Conservation (phyloP, 306 rosid genomes). For the Hippophae gyantsensis region DNA sequence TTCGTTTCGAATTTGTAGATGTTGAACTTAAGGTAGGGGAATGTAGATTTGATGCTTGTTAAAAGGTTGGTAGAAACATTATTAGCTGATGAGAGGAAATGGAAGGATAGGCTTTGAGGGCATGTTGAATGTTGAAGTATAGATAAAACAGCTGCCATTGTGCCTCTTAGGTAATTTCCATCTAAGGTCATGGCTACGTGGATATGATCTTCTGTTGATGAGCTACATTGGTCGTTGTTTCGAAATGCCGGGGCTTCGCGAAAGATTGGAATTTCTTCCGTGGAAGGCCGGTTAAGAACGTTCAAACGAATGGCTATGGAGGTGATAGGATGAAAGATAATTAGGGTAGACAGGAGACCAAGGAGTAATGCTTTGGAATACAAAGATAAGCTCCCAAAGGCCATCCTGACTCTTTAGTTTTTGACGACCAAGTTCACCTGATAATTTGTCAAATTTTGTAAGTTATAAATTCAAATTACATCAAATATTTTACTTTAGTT, state of each 20-base stretch:
- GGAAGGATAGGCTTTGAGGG: constrained; percentile 48
- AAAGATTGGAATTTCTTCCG: constrained; percentile 27
- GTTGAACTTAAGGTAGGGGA: constrained; percentile 48
- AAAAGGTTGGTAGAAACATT: constrained; percentile 23
- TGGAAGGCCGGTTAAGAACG: constrained; percentile 7
- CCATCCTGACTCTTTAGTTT: constrained; percentile 41
- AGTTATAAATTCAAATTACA: too few species aligned
- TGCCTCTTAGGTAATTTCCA: constrained; percentile 57
- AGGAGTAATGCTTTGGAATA: constrained; percentile 17
- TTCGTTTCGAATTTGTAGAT: constrained; percentile 33
- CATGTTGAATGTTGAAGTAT: constrained; percentile 53
- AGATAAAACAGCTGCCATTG: constrained; percentile 56
- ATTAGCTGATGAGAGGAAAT: constrained; percentile 30
- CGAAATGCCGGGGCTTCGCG: constrained; percentile 60
- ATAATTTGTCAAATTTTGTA: too few species aligned
- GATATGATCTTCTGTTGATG: constrained; percentile 15
- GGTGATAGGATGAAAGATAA: constrained; percentile 18
- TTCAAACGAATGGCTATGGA: constrained; percentile 29
- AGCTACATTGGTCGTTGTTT: constrained; percentile 39
- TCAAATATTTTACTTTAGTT: too few species aligned
- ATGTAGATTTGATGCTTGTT: constrained; percentile 38
- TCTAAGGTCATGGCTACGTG: constrained; percentile 69
- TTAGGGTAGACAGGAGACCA: constrained; percentile 56
- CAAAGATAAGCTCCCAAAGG: constrained; percentile 28
- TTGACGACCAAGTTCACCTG: too few species aligned